Evolutionary conservation across 2,329 filamentous ascomycete species (phyloP), one percentile per base, ranked within the genome.

Genomic region (Teratosphaeria nubilosa): DNA sequence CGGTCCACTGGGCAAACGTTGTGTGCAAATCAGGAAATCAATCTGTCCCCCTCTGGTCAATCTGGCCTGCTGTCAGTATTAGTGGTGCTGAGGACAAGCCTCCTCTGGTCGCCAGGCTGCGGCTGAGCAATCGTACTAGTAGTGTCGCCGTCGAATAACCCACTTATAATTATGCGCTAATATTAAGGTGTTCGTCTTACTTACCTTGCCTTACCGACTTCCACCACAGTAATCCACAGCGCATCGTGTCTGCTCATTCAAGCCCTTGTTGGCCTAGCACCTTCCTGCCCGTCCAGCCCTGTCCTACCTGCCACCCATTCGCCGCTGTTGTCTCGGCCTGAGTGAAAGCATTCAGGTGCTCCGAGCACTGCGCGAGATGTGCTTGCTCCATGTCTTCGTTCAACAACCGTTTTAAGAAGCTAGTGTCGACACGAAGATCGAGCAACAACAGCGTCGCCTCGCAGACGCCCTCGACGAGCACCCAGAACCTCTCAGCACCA

Each of bases 401-500:
- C 83, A 89, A 88, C 80, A 83, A 84, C 74, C 85, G 86, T 76
- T 84, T 90, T 75, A 88, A 88, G 80, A 82, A 83, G 80, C 82
- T 90, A 78, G 86, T 87, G 77, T 86, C 86, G 77, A 89, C 88
- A 82, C 86, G 87, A 76, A 88, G 85, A 80, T 79, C 79, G 66
- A 80, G 78, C 72, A 78, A 74, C 72, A 73, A 67, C 56, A 64
- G 60, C 56, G 58, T 89, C 75, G 87, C 88, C 81, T 82, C 83
- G 80, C 82, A 89, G 78, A 77, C 73, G n/a, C 41, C 41, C 70
- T 72, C 69, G 62, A 70, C 63, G 64, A 69, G 66, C 63, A 71
- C 71, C 7, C 51, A 53, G 61, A 72, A 71, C 64, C 70, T 73
- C 59, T 71, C 74, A n/a, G 34, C 34, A 60, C 71, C 72, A 54